Base-by-base conservation (phyloP, 495 filamentous ascomycete genomes). In the Aspergillus bridgeri region DNA sequence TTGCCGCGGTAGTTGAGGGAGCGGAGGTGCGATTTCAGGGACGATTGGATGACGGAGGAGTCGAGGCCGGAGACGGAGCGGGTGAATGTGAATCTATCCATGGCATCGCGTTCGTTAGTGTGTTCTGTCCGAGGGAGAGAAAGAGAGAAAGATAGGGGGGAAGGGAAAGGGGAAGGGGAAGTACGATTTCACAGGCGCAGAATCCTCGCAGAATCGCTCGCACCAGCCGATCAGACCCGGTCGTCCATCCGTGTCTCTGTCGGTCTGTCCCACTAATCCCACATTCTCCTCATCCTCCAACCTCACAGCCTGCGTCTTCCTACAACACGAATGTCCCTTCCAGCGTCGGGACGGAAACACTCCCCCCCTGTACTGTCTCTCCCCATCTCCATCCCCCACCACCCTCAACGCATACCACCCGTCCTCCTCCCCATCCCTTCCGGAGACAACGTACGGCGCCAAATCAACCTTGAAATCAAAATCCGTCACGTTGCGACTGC, bases 101-200 rank as follows among this genome's bases (percentile, higher is more conserved):
- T 9, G 20, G 42, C 2, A 1, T 13, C 19, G 15, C 17, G 15
- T 23, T n/a, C 57, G n/a, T 42, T n/a, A 17, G 33, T 25, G n/a
- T 11, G n/a, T n/a, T n/a, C n/a, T n/a, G n/a, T 45, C 21, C 29
- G 27, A n/a, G 49, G 43, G 17, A 13, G 13, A 11, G 3, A 19
- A 24, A 42, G 19, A 22, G 9, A 17, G 8, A n/a, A 45, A n/a
- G 20, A 27, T 33, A 21, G 18, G 7, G 45, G 38, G 29, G 19
- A 45, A 7, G 17, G 52, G 38, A 27, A n/a, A n/a, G n/a, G n/a
- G n/a, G n/a, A n/a, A n/a, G n/a, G n/a, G n/a, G n/a, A 59, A 63
- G 46, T 69, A 78, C 74, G 75, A 76, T 58, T 77, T 79, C 21
- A 77, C 71, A 2, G 68, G 58, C 0, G 75, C 59, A 3, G 71